Conservation (phyloP, 305 asterid genomes). For the Fraxinus sp. region DNA sequence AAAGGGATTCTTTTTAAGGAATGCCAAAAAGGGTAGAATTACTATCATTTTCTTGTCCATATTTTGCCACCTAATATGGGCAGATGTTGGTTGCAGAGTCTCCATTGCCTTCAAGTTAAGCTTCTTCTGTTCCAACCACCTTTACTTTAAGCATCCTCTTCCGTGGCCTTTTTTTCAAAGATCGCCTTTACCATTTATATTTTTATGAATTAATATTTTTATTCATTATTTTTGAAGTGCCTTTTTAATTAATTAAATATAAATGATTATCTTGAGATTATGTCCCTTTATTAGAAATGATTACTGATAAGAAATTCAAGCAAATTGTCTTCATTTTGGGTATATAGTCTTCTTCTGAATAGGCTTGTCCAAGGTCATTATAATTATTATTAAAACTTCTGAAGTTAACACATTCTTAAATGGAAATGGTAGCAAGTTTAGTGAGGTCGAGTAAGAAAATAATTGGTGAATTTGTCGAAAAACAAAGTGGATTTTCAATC, state of each 20-base stretch:
- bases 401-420: not conserved
- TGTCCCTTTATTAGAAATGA: constrained; percentile 16
- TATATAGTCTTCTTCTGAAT: not conserved
- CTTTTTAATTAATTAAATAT: constrained; percentile 7
- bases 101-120: constrained; percentile 97
- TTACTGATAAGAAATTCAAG: not conserved
- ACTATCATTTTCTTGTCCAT: constrained; percentile 33
- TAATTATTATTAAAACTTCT: not conserved
- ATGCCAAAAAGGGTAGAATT: constrained; percentile 32
- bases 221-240: constrained; percentile 8
- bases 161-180: not conserved
- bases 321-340: not conserved
- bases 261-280: constrained; percentile 10
- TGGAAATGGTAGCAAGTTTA: not conserved
- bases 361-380: not conserved
- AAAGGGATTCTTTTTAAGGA: constrained; percentile 48
- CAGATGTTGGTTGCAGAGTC: constrained; percentile 89
- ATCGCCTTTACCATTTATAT: not conserved
- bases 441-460: not conserved
- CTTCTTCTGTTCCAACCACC: constrained; percentile 68
- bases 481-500: not conserved
- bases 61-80: constrained; percentile 48
- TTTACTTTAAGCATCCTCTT: constrained; percentile 15
- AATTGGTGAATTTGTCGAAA: not conserved
- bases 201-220: not conserved